Base-by-base conservation (phyloP, 1,139 yeast species). In the Diutina rugosa region DNA sequence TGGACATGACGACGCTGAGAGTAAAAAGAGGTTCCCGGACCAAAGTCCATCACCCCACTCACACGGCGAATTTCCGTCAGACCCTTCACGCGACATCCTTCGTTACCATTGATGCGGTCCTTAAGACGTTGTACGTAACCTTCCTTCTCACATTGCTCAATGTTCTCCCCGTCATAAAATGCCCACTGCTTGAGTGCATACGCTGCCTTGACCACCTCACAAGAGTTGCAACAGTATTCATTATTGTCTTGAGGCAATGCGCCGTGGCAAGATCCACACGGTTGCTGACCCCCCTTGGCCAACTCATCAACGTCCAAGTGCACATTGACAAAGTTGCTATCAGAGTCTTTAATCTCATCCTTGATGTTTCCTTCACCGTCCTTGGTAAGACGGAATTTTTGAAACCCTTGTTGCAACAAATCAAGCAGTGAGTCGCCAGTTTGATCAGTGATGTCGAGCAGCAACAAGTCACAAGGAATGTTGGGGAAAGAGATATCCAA, bases 201-300 rank as follows among this genome's bases (percentile, higher is more conserved):
- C 0, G 97, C 97, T 62, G 77, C 71, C 59, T 82, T 81, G 46
- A 93, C 96, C 51, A 89, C 82, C 54, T 80, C 87, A 75, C 99
- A 93, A 47, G 86, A 80, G 67, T 90, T 88, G 71, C 99, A 93
- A 72, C 97, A 90, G 49, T 76, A 71, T 58, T 72, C 70, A 61
- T 84, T 82, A 46, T 74, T 72, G 8, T 76, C 75, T 64, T 88
- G 95, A 59, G 82, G 82, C 56, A 81, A 75, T 0, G 95, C 84
- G 0, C 97, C 97, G 68, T 90, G 91, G 71, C 99, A 93, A 0
- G 95, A 79, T 1, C 97, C 98, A 76, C 97, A 90, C 9, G 53
- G 57, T 5, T 46, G 54, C 26, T 54, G 32, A 18, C 72, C 69
- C 7, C 61, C 61, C 32, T 55, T 54, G 56, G 62, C 73, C 28